Conservation (phyloP, 768 basidiomycete genomes). For the Cubamyces sp. region DNA sequence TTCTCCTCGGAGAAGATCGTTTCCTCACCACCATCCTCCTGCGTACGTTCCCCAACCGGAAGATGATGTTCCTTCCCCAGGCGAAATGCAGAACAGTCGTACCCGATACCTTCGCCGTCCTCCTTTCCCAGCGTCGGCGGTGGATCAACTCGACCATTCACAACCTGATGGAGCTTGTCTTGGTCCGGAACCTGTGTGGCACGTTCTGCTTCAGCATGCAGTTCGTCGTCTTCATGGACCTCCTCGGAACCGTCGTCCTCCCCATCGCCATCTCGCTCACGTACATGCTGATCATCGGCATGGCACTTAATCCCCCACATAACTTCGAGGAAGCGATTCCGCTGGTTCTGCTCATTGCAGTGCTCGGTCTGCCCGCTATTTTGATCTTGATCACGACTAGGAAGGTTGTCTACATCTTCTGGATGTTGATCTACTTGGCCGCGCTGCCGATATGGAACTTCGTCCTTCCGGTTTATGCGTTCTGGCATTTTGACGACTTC, state of each 20-base stretch:
- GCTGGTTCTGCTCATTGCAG: conserved; percentile 82
- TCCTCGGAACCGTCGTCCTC: conserved; percentile 87
- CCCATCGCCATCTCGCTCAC: conserved; percentile 94
- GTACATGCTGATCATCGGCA: conserved; percentile 82
- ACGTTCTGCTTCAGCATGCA: conserved; percentile 99
- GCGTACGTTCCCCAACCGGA: conserved; percentile 96
- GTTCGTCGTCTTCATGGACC: conserved; percentile 98
- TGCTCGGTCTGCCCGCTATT: conserved; percentile 91
- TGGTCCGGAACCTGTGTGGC: conserved; percentile 95
- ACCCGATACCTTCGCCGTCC: conserved; percentile 90
- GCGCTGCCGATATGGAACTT: conserved; percentile 98
- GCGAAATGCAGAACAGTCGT: conserved; percentile 94
- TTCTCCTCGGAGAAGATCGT: conserved; percentile 97
- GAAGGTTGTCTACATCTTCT: conserved; percentile 94
- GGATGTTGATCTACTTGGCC: conserved; percentile 95
- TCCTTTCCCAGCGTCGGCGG: conserved; percentile 94
- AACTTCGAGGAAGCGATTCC: conserved; percentile 94
- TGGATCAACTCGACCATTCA: conserved; percentile 99
- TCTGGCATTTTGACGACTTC: conserved; percentile 99
- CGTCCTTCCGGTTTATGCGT: conserved; percentile 90
- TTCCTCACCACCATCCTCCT: conserved; percentile 97
- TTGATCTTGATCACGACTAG: conserved; percentile 93
- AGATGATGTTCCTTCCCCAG: conserved; percentile 99
- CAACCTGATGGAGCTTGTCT: conserved; percentile 98
- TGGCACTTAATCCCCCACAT: conserved; percentile 79